Base-by-base conservation (phyloP, 371 early-diverging fungal species). In the Rhizopus delemar region DNA sequence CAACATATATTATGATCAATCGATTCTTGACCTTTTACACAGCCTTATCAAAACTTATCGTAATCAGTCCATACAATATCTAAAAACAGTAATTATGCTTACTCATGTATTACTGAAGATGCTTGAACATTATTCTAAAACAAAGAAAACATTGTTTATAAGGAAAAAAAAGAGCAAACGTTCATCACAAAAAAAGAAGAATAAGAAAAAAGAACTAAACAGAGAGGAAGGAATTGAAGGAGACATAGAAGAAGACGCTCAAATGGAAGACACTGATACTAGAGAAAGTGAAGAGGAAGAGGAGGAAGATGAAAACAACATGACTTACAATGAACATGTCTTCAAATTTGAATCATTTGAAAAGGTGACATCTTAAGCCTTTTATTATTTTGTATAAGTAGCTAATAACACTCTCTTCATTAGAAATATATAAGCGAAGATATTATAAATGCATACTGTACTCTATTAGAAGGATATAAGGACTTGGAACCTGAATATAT, bases 1-100 rank as follows among this genome's bases (percentile, higher is more conserved):
- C 60, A 90, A 90, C 45, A 57, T 91, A 29, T 90, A 84, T 55
- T 86, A 91, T 54, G 90, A 90, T 35, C 82, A 86, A 22, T 68
- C 81, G 0, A 80, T 82, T 0, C 62, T 90, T 7, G 90, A 91
- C 43, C 41, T 86, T 11, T 70, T 89, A 51, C 56, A 78, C 16
- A 74, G 80, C 4, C 57, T 88, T 16, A 59, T 81, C 2, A 70
- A 71, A 31, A 53, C 54, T 8, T 86, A 81, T 64, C 79, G 60
- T 11, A 59, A 35, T 3, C 87, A 85, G 53, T 80, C 82, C 0
- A 64, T 48, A 12, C 68, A 87, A 16, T 87, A 87, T 53, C 62
- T 90, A 31, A 66, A 82, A 50, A 62, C 80, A 2, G 69, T 87
- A 6, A 69, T 86, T 5, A 67, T 78, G 51, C 69, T 85, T 46